Evolutionary conservation across 2,329 filamentous ascomycete genomes (phyloP), one percentile per base, ranked within the genome.

Genomic region (Penicillium fuscoglaucum): DNA sequence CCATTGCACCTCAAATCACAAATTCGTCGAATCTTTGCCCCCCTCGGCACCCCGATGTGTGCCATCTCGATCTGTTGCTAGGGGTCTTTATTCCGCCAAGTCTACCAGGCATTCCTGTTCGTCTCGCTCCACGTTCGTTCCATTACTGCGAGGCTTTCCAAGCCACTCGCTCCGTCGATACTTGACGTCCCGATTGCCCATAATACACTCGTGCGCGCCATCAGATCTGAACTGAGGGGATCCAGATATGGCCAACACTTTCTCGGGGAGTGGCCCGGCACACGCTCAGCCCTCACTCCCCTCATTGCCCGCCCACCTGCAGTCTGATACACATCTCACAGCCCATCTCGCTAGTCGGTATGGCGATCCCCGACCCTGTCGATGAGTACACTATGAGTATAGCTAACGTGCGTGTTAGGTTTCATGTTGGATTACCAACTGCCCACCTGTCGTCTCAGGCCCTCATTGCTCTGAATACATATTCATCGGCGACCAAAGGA

Each of bases 381-480:
- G 13, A 31, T 33, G 17, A 9, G 12, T 39, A 17, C 12, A 10
- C 28, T 43, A 7, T 19, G 4, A 44, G 13, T 43, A n/a, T 60
- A 47, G 54, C 52, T 63, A 62, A 51, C 48, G 5, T 80, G 83
- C 88, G 87, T 85, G 74, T 19, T 10, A 91, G 93, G 54, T 99
- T 96, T 76, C 95, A 99, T 79, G 90, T 96, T 53, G 90, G 90
- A 54, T 80, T 95, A 59, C 92, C 95, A 10, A 96, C 93, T 0
- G 91, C 95, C 53, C 86, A 87, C 49, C 85, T 99, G 19, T 97
- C 93, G 0, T 96, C 92, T 0, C 93, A 98, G 73, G 95, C 89
- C 49, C 83, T 98, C 67, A 89, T 99, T 71, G 90, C 90, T 52
- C 82, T 99, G 64, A 99, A 99, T 80, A 99, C 93, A 21, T 98